Evolutionary conservation across 192 early-diverging fungal genomes (phyloP), one percentile per base, ranked within the genome.

Genomic region (Linnemannia zychae): DNA sequence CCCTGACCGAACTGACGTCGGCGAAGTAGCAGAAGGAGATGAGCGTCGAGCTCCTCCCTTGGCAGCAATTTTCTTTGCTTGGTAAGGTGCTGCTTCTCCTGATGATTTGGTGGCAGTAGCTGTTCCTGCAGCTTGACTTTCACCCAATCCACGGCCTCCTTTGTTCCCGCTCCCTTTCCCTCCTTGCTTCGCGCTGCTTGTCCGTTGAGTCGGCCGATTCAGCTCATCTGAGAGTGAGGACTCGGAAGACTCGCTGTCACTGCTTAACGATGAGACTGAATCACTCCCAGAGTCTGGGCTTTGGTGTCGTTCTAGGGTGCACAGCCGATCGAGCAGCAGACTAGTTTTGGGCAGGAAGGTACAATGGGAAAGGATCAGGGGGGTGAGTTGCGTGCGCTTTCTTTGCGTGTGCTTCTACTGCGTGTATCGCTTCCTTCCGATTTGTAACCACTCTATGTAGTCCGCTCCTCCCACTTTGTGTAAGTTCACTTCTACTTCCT

Each of bases 291-390:
- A 78, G 18, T 66, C 82, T 18, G 53, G 66, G 36, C 70, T 49
- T 5, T 36, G 40, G 40, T 44, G 67, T 36, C 73, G 60, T 38
- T 79, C 77, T 67, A 84, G 36, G 13, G 13, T 46, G 16, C 38
- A 75, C 4, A 84, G 46, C 31, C 82, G 82, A 69, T 79, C 82
- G 15, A 84, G 38, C 18, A 84, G 44, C 3, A 84, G 67, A 37
- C 82, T 84, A 57, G 40, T 44, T 68, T n/a, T 22, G 48, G 12
- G 28, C 46, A 7, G 15, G 20, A 15, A 28, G 24, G 28, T 12
- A 13, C 15, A 1, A 63, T n/a, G 24, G 15, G 57, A n/a, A 31
- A 6, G 20, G 22, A n/a, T 31, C 2, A 24, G 53, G 24, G 18
- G 1, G 53, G 24, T 60, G n/a, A 11, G 3, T 9, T 44, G 40